These are phyloP conservation scores for Tulasnella sp. DNA, from an alignment of 768 basidiomycete species.

Conservation along the genomic window DNA sequence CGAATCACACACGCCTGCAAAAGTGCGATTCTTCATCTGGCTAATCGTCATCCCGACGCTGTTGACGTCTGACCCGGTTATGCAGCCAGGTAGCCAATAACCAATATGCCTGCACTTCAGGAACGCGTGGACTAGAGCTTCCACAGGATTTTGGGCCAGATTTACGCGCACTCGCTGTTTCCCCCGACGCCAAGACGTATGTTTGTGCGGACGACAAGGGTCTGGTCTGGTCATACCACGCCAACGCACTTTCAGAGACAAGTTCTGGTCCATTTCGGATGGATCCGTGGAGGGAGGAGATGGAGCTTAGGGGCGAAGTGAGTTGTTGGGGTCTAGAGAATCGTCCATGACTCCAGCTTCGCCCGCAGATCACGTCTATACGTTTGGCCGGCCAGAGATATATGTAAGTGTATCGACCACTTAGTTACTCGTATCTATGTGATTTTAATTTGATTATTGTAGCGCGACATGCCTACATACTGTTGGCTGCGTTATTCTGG, in stretches of 20 bases:
- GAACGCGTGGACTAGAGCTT: not conserved
- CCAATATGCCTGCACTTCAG: not conserved
- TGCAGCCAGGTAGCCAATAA: not conserved
- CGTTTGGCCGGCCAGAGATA: not conserved
- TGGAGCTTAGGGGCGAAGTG: not conserved
- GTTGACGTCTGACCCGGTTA: not conserved
- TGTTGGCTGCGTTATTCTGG: not conserved
- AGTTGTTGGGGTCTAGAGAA: not conserved
- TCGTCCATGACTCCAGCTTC: not conserved
- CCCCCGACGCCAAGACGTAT: not conserved
- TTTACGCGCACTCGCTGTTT: not conserved
- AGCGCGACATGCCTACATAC: not conserved
- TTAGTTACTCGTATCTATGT: not conserved
- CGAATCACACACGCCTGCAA: not conserved
- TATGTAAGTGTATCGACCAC: not conserved
- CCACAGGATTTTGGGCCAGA: not conserved
- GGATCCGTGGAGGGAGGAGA: not conserved
- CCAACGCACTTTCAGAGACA: not conserved
- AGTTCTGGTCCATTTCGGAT: not conserved
- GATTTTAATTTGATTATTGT: not conserved
- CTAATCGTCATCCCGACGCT: not conserved
- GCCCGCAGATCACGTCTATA: slow-evolving; percentile 1
- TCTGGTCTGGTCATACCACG: not conserved
- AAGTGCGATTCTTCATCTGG: not conserved
- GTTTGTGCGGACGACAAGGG: not conserved